Evolutionary conservation across 192 early-diverging fungal genomes (phyloP), one percentile per base, ranked within the genome.

Genomic region (Backusella psychrophila): DNA sequence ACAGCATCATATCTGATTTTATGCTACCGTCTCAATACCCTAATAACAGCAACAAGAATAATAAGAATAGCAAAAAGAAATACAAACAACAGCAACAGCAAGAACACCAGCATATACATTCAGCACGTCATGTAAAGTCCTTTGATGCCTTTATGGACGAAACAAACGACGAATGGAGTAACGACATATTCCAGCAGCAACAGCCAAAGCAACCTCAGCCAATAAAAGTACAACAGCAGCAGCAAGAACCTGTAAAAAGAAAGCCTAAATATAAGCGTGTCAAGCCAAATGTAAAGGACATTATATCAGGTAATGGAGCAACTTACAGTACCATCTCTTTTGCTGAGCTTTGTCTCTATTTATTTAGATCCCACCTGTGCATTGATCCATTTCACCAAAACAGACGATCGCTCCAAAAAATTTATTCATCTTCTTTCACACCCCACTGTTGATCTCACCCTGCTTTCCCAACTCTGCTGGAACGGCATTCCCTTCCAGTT

Each of bases 391-490:
- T 46, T 72, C 12, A 21, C 75, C 35, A 33, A 72, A 17, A 53
- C 66, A 6, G 35, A 38, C 38, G 81, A 84, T 63, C 69, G 85
- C 9, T 82, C 84, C 12, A 77, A 77, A 42, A 84, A 85, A 44
- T 88, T 90, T 56, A 85, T 84, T 26, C 79, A 88, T 23, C 75
- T 88, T 23, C 73, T 90, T 0, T 80, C 84, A 3, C 77, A 73
- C 39, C 73, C 91, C 6, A 92, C 93, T 73, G 85, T 94, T 2
- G 93, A 95, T 82, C 74, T 94, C 86, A 86, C 83, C 41, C 87
- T 87, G 35, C 86, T 99, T 21, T 88, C 93, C 29, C 91, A 92
- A 77, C 85, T 97, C 26, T 92, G 93, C 84, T 99, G 98, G 98
- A 90, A 91, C 42, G 98, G 98, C 2, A 94, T 99, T 29, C 97